Conservation (phyloP, 805 yeast species). For the Kazachstania psychrophila region DNA sequence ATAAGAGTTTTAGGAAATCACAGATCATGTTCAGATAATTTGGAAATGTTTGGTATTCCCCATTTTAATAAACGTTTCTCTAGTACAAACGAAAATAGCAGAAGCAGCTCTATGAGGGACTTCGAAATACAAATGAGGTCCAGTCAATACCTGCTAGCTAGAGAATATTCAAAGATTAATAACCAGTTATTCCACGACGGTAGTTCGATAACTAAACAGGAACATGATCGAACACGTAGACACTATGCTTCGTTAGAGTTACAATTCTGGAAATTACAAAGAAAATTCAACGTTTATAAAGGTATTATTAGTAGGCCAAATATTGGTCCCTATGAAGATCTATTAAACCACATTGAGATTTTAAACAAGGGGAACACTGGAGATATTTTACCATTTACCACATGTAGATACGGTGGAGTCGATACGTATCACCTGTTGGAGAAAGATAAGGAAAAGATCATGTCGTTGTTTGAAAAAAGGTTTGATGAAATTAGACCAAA, state of each 20-base stretch:
- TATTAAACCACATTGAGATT: conserved; percentile 19
- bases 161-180: conserved; percentile 5
- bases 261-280: conserved; percentile 22
- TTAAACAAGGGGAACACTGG: conserved; percentile 21
- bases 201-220: conserved; percentile 2
- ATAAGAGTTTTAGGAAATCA: conserved; percentile 1
- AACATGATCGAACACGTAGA: conserved; percentile 7
- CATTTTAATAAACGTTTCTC: conserved; percentile 8
- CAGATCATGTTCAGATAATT: conserved; percentile 2
- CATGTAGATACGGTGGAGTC: conserved; percentile 29
- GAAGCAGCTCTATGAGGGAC: neutral
- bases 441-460: conserved; percentile 20
- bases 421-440: conserved; percentile 20
- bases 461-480: conserved; percentile 9
- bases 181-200: neutral
- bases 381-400: conserved; percentile 22
- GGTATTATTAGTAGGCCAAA: conserved; percentile 13
- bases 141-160: neutral
- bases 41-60: conserved; percentile 9
- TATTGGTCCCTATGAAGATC: conserved; percentile 15
- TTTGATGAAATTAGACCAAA: neutral
- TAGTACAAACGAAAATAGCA: neutral
- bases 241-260: conserved; percentile 12
- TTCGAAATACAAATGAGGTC: conserved; percentile 3
- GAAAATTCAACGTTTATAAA: conserved; percentile 12